A percentile compares a stretch with the other conserved stretches of the same genome.
These are phyloP conservation scores for Heritiera littoralis DNA, from an alignment of 345 rosid genomes.

Conservation along the genomic window DNA sequence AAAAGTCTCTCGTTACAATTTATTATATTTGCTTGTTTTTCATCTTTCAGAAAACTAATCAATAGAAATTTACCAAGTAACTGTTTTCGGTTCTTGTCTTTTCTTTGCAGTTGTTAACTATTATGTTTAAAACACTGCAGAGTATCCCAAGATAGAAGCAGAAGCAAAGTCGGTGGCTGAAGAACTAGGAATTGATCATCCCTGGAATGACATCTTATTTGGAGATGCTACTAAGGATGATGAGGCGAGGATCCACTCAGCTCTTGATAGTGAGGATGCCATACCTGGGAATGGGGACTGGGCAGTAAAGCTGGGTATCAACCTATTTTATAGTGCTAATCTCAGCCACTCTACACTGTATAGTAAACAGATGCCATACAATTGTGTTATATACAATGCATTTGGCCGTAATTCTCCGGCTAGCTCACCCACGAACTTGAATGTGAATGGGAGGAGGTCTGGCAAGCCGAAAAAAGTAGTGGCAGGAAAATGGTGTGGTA, in stretches of 20 bases:
- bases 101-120: neutral
- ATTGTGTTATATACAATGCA: conserved; percentile 73
- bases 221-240: conserved; percentile 67
- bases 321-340: conserved; percentile 81
- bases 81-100: conserved; percentile 6
- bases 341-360: conserved; percentile 86
- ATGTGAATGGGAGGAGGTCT: conserved; percentile 50
- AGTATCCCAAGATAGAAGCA: conserved; percentile 83
- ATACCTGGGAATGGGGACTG: conserved; percentile 85
- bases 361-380: conserved; percentile 97
- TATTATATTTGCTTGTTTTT: neutral
- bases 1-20: neutral
- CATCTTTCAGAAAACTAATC: neutral
- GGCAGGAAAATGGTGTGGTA: conserved; percentile 98
- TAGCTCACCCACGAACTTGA: conserved; percentile 45
- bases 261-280: conserved; percentile 77
- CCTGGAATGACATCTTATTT: conserved; percentile 65
- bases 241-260: conserved; percentile 60
- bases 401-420: conserved; percentile 74
- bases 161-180: conserved; percentile 73
- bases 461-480: conserved; percentile 73
- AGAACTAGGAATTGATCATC: conserved; percentile 63
- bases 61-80: neutral
- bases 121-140: conserved; percentile 49
- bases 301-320: conserved; percentile 87